phyloP scores from a whole-genome alignment of 2,329 filamentous ascomycete genomes.

The Aspergillus fumigatiaffinis region DNA sequence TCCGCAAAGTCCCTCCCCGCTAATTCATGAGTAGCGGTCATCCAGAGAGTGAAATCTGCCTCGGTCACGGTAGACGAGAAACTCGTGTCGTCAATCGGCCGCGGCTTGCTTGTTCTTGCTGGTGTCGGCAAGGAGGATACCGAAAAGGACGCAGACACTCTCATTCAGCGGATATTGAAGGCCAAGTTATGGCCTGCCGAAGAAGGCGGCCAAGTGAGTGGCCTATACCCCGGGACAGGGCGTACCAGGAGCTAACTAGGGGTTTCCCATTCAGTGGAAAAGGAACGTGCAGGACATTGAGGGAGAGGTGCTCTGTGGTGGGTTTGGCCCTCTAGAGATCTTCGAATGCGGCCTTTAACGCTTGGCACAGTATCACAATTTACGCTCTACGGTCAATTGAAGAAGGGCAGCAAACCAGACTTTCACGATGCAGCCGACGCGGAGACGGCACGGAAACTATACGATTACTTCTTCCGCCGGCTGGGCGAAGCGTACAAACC shows the following conservation, averaged over 20 bases:
- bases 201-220: slow-evolving; percentile 58
- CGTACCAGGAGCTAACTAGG: slow-evolving; percentile 1
- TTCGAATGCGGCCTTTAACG: not conserved
- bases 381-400: slow-evolving; percentile 86
- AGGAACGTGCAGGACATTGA: slow-evolving; percentile 79
- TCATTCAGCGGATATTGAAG: slow-evolving; percentile 83
- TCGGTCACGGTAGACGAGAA: slow-evolving; percentile 93
- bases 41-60: slow-evolving; percentile 90
- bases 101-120: slow-evolving; percentile 84
- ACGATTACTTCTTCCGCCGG: slow-evolving; percentile 76
- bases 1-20: not conserved
- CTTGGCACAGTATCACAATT: slow-evolving; percentile 79
- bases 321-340: slow-evolving; percentile 17
- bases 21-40: slow-evolving; percentile 60
- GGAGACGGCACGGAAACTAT: slow-evolving; percentile 74
- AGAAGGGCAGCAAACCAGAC: slow-evolving; percentile 91
- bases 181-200: slow-evolving; percentile 90
- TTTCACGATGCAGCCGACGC: slow-evolving; percentile 84
- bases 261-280: slow-evolving; percentile 68
- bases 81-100: slow-evolving; percentile 84
- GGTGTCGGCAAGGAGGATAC: slow-evolving; percentile 89
- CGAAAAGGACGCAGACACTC: slow-evolving; percentile 75
- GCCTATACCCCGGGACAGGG: not conserved
- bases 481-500: slow-evolving; percentile 67
- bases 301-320: slow-evolving; percentile 93